These are phyloP conservation scores for Parsonsia alboflavescens DNA, from an alignment of 257 asterid species.

Conservation along the genomic window DNA sequence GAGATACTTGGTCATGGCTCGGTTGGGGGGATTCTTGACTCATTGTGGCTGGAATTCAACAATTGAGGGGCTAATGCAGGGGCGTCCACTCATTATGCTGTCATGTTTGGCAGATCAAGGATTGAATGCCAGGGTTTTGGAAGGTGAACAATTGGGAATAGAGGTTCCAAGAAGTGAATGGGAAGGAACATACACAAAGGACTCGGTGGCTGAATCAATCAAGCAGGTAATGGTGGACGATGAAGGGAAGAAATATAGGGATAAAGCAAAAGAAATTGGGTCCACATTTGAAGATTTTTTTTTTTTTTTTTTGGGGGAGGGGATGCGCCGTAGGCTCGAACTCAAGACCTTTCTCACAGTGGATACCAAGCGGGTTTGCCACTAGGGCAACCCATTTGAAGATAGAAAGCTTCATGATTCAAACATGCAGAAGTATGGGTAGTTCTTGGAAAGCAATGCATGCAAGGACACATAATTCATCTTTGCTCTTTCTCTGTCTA, in stretches of 20 bases:
- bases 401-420: conserved; percentile 16
- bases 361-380: too few relatives aligned
- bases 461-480: not conserved
- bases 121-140: conserved; percentile 27
- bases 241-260: conserved; percentile 15
- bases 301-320: too few relatives aligned
- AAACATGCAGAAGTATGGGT: conserved; percentile 8
- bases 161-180: conserved; percentile 27
- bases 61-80: conserved; percentile 28
- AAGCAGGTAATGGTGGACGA: conserved; percentile 27
- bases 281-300: conserved; percentile 18
- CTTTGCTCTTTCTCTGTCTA: not conserved
- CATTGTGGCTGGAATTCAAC: conserved; percentile 33
- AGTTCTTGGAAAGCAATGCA: not conserved
- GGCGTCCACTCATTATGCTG: conserved; percentile 28
- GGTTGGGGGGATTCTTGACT: conserved; percentile 26
- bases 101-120: conserved; percentile 34
- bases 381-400: too few relatives aligned
- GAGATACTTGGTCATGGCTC: conserved; percentile 23
- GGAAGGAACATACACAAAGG: conserved; percentile 29
- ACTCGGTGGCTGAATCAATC: conserved; percentile 23
- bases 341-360: too few relatives aligned
- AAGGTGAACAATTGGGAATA: conserved; percentile 20
- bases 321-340: too few relatives aligned
- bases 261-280: conserved; percentile 16